Conservation (phyloP, 139 green algal genomes). For the Helicosporidium sp. region DNA sequence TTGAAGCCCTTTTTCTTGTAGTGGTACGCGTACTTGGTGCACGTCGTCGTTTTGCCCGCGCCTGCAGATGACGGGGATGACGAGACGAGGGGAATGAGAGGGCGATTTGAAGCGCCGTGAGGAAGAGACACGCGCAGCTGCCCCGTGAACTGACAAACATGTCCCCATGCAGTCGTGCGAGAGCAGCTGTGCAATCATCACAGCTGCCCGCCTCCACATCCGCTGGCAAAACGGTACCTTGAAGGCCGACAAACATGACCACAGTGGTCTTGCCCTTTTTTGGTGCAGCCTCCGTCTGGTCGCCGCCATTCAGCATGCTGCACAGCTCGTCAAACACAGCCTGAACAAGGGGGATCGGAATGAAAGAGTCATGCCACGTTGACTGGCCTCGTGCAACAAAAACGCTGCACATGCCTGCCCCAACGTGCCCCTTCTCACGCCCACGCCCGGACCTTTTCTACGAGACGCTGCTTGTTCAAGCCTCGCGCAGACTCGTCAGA, state of each 20-base stretch:
- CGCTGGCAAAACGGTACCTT: too few species aligned
- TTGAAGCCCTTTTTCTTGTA: conserved; percentile 96
- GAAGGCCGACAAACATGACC: conserved; percentile 95
- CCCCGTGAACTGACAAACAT: too few species aligned
- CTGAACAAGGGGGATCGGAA: not conserved
- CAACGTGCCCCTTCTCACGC: too few species aligned
- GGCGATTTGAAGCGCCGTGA: not conserved
- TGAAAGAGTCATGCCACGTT: not conserved
- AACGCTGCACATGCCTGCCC: too few species aligned
- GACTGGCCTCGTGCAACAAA: too few species aligned
- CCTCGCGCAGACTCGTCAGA: conserved; percentile 44
- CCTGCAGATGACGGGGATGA: too few species aligned
- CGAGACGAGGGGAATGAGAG: not conserved
- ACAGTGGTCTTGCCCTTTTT: conserved; percentile 75
- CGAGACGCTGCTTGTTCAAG: conserved; percentile 81
- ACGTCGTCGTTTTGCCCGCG: conserved; percentile 94
- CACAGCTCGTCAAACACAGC: conserved; percentile 81
- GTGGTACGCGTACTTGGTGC: conserved; percentile 87
- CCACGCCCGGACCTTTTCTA: conserved; percentile 80
- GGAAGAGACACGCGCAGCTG: too few species aligned
- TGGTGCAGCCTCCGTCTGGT: conserved; percentile 35
- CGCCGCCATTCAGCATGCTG: conserved; percentile 48
- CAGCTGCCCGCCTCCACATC: not conserved
- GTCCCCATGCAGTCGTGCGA: too few species aligned
- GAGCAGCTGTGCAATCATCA: too few species aligned